Base-by-base conservation (phyloP, 2,329 filamentous ascomycete species). In the Venturia carpophila region DNA sequence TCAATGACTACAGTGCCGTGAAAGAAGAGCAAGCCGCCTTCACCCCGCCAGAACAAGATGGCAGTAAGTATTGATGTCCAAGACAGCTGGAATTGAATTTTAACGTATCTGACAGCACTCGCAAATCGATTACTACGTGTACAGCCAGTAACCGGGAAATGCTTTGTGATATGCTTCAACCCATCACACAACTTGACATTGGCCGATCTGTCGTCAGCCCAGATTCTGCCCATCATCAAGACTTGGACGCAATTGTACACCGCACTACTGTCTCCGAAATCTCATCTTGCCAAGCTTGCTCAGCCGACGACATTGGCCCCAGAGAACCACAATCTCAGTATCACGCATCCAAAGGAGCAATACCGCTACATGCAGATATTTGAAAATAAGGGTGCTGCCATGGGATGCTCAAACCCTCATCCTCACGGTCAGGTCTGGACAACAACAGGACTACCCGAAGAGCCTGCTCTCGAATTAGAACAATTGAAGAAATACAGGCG, bases 291-390 rank as follows among this genome's bases (percentile, higher is more conserved):
- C 15, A 71, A 79, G 64, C 72, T 78, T 52, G 79, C 81, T 19
- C 24, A 47, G 27, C 17, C 41, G 13, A 61, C 55, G 69, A 69
- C 34, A 75, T 79, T 5, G 80, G 78, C 10, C 78, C 78, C 7
- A 71, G 83, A 45, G 76, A 80, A 7, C 78, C 81, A 10, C 74
- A 79, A 45, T 76, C 78, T 27, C 75, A 79, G 11, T 61, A 68
- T 75, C 11, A 73, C 78, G 9, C 77, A 78, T 37, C 88, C 91
- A 5, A 85, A 82, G 63, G 84, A 89, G 64, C 91, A 96, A 76
- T 91, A 96, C 71, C 86, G 89, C 64, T 97, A 96, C 78, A 97
- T 99, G 92, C 94, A 99, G 75, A 97, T 99, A 69, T 99, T 99
- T 68, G 94, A 99, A 79, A 99, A 99, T 81, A 99, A 99, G 78